These are phyloP conservation scores for Termitomyces sp. DNA, from an alignment of 768 basidiomycete species.

Conservation along the genomic window DNA sequence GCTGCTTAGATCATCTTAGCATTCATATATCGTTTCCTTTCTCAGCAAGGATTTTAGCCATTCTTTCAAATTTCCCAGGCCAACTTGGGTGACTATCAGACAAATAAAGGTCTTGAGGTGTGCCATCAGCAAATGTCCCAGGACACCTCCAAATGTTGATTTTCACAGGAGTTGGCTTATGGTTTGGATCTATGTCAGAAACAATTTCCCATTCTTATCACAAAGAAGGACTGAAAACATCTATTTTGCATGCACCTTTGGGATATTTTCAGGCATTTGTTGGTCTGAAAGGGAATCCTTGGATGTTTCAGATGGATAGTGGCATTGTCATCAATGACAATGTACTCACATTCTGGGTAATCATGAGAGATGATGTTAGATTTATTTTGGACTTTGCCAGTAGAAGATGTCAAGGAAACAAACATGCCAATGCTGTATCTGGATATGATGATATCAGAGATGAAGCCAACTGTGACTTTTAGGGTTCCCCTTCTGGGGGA, in stretches of 20 bases:
- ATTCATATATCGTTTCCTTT: constrained; percentile 19
- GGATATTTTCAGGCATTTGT: constrained; percentile 1
- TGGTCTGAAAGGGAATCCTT: not conserved
- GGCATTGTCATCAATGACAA: too few relatives aligned
- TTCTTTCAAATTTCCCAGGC: constrained; percentile 4
- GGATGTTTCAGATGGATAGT: not conserved
- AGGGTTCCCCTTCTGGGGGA: too few relatives aligned
- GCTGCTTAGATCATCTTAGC: constrained; percentile 21
- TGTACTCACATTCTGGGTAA: not conserved
- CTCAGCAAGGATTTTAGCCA: constrained; percentile 6
- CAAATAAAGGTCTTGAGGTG: constrained; percentile 25
- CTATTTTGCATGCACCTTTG: not conserved
- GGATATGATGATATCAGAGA: too few relatives aligned
- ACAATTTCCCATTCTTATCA: not conserved
- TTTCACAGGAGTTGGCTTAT: not conserved
- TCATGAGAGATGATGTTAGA: too few relatives aligned
- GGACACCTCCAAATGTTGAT: not conserved
- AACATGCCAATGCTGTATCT: too few relatives aligned
- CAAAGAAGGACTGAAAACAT: not conserved
- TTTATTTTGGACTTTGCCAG: too few relatives aligned
- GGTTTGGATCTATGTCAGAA: constrained; percentile 6
- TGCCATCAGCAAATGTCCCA: constrained; percentile 20
- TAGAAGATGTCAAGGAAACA: too few relatives aligned
- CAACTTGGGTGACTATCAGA: constrained; percentile 17
- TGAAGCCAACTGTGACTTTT: too few relatives aligned